Evolutionary conservation across 257 asterid genomes (phyloP).

Genomic region (Paulownia fortunei): DNA sequence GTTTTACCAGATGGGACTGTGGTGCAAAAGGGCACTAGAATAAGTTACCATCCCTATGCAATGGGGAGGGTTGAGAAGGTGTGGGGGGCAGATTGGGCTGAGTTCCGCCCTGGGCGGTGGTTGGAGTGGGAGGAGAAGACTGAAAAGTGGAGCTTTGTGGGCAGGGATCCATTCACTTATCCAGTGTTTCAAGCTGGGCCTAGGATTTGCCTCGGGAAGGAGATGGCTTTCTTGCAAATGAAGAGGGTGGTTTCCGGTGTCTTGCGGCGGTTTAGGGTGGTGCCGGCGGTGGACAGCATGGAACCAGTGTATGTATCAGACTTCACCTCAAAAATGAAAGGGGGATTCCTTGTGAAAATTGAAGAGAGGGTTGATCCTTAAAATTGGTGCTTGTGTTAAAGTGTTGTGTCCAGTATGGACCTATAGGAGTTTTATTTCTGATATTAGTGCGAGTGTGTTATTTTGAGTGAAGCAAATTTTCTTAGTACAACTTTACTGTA

Average conservation of each 20-base stretch:
- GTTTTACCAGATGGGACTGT: constrained; percentile 68
- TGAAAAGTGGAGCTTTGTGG: constrained; percentile 54
- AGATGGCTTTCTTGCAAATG: constrained; percentile 50
- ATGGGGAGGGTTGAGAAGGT: constrained; percentile 69
- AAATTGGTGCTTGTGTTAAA: background rate
- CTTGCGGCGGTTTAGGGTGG: constrained; percentile 37
- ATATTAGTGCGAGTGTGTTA: too few relatives aligned
- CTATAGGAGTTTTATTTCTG: too few relatives aligned
- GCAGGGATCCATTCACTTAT: constrained; percentile 47
- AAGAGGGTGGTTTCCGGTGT: constrained; percentile 40
- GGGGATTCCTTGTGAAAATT: constrained; percentile 47
- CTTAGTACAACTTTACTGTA: too few relatives aligned
- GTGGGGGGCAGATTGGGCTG: constrained; percentile 72
- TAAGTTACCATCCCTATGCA: constrained; percentile 63
- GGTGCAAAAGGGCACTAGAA: constrained; percentile 55
- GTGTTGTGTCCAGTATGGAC: too few relatives aligned
- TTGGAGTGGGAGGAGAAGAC: constrained; percentile 40
- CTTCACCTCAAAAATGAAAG: constrained; percentile 45
- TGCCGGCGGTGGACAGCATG: constrained; percentile 27
- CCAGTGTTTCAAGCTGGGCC: constrained; percentile 51
- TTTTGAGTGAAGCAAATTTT: too few relatives aligned
- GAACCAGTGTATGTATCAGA: constrained; percentile 27
- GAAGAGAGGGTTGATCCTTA: constrained; percentile 29
- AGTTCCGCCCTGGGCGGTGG: constrained; percentile 71
- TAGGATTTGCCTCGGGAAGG: constrained; percentile 42